phyloP scores from a whole-genome alignment of 768 basidiomycete genomes.

The Gautieria morchelliformis region DNA sequence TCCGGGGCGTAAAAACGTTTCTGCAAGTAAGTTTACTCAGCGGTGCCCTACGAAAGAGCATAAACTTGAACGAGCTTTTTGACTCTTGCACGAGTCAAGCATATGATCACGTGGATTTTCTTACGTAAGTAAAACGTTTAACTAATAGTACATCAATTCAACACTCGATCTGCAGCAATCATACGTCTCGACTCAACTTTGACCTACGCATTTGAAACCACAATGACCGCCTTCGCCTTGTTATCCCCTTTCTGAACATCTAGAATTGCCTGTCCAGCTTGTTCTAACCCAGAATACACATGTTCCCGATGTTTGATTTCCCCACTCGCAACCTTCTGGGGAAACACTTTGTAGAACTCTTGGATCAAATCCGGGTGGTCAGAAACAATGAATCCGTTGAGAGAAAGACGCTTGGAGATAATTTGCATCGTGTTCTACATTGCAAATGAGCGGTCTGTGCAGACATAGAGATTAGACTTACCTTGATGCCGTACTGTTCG shows the following conservation, averaged over 20 bases:
- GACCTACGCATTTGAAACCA: background rate
- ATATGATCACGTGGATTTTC: background rate
- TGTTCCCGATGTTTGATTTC: slow-evolving; percentile 41
- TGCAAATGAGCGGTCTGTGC: slow-evolving; percentile 20
- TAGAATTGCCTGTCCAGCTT: slow-evolving; percentile 28
- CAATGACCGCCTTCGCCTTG: slow-evolving; percentile 26
- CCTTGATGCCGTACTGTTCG: slow-evolving; percentile 13
- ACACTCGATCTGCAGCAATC: no score
- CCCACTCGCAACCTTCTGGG: slow-evolving; percentile 32
- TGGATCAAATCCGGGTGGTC: slow-evolving; percentile 15
- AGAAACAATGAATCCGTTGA: slow-evolving; percentile 37
- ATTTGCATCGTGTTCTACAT: slow-evolving; percentile 30
- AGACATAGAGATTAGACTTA: slow-evolving; percentile 5
- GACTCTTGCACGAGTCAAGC: background rate
- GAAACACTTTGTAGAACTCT: slow-evolving; percentile 32
- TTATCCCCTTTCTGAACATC: slow-evolving; percentile 28
- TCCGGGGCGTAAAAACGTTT: background rate
- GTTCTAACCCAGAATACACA: slow-evolving; percentile 34
- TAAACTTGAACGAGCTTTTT: background rate
- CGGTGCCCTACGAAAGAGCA: background rate
- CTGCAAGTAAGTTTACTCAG: background rate
- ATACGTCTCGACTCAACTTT: no score
- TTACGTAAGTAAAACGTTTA: no score
- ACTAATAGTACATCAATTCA: no score
- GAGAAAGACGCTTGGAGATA: slow-evolving; percentile 32